These are phyloP conservation scores for Tetratostichococcus sp. DNA, from an alignment of 139 green algal genomes.

Conservation along the genomic window DNA sequence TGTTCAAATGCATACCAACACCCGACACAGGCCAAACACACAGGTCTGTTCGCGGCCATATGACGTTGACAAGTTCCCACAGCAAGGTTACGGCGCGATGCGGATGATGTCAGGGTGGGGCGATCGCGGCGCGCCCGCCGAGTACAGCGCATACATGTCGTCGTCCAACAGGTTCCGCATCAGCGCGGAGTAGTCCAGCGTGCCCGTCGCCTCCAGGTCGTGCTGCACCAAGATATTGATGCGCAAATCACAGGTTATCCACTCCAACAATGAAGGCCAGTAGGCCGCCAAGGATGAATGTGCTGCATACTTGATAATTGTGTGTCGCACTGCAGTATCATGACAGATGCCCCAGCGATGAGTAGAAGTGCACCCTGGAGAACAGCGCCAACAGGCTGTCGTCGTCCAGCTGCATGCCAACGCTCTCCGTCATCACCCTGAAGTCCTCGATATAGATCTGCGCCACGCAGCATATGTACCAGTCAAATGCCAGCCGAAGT, in stretches of 20 bases:
- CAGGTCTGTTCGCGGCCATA: too few species aligned
- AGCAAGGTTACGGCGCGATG: too few species aligned
- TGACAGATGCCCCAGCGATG: too few species aligned
- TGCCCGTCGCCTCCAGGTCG: conserved; percentile 16
- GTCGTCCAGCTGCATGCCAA: conserved; percentile 84
- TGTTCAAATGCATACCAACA: too few species aligned
- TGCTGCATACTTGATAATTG: background rate
- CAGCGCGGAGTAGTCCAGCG: conserved; percentile 15
- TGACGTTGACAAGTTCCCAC: too few species aligned
- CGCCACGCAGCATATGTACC: background rate
- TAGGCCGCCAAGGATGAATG: background rate
- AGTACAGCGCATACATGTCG: conserved; percentile 24
- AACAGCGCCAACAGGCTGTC: conserved; percentile 74
- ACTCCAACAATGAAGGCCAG: too few species aligned
- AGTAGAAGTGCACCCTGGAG: conserved; percentile 4
- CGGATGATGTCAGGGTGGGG: too few species aligned
- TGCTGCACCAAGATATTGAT: conserved; percentile 28
- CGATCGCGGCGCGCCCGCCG: too few species aligned
- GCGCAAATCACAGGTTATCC: background rate
- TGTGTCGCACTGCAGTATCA: background rate
- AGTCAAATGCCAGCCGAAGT: too few species aligned
- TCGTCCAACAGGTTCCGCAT: conserved; percentile 29
- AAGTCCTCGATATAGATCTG: conserved; percentile 75
- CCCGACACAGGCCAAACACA: too few species aligned
- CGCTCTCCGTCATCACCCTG: conserved; percentile 70